Evolutionary conservation across 1,284 basidiomycete species (phyloP).

Genomic region (Microbotryum violaceum): DNA sequence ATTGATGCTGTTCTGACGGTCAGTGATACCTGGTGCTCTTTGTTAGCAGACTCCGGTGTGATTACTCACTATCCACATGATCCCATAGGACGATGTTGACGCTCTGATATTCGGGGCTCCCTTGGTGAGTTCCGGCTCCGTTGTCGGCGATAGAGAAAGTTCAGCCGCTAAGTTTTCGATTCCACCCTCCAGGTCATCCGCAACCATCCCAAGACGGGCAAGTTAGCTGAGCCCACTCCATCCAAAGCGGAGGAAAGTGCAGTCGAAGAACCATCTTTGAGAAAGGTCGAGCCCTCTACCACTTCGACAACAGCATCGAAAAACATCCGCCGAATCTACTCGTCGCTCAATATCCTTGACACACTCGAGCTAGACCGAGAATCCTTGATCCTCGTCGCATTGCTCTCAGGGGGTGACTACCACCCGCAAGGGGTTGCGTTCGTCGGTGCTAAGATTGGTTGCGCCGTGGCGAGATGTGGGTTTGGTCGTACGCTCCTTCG

Average conservation of each 20-base stretch:
- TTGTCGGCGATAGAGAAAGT: slow-evolving; percentile 37
- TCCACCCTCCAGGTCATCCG: slow-evolving; percentile 54
- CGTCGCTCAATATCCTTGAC: slow-evolving; percentile 47
- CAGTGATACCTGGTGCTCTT: background rate
- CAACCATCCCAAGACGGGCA: slow-evolving; percentile 49
- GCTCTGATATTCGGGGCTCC: slow-evolving; percentile 81
- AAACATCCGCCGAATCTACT: background rate
- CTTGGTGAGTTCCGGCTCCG: slow-evolving; percentile 46
- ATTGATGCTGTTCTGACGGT: slow-evolving; percentile 78
- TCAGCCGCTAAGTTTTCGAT: slow-evolving; percentile 6
- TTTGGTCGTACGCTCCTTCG: slow-evolving; percentile 48
- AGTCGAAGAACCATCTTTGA: background rate
- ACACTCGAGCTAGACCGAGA: slow-evolving; percentile 58
- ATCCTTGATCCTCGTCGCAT: slow-evolving; percentile 74
- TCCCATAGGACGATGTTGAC: slow-evolving; percentile 69
- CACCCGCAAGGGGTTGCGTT: slow-evolving; percentile 40
- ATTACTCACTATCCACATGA: background rate
- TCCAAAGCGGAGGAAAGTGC: too few species aligned
- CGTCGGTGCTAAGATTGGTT: slow-evolving; percentile 41
- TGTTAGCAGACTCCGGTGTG: background rate
- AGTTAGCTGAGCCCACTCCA: too few species aligned
- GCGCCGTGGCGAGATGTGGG: slow-evolving; percentile 46
- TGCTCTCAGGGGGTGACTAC: slow-evolving; percentile 87
- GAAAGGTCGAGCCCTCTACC: background rate
- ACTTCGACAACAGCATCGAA: background rate